Evolutionary conservation across 2,329 filamentous ascomycete genomes (phyloP), one percentile per base, ranked within the genome.

Genomic region (Penicillium sclerotigenum): DNA sequence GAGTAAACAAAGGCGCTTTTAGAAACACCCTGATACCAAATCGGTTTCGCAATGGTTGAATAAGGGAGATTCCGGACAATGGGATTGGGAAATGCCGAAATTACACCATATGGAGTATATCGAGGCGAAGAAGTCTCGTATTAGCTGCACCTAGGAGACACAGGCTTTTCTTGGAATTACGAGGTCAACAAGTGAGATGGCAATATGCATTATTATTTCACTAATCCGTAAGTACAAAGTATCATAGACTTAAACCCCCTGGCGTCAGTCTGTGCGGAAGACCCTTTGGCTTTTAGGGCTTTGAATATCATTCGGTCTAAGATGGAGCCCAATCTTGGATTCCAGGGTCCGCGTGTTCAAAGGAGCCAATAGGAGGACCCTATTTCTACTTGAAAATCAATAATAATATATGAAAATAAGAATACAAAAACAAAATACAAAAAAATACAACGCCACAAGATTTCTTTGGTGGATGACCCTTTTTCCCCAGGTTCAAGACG

Each of bases 301-400:
- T 51, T 13, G 16, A 22, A 33, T 29, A 2, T 31, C 59, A 62
- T 63, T 60, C 53, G 58, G 58, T 37, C 49, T 52, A 48, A 54
- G 57, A 56, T 41, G 59, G 54, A 52, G 52, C 57, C 61, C 57
- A 56, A 59, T 58, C 59, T 56, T 56, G 56, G 46, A 59, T 62
- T 20, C 59, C 52, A 64, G 56, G 43, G 54, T 56, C 56, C 54
- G 54, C 46, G 47, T 55, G 37, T 24, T 26, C 33, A 33, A 34
- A 34, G 14, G 14, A 26, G 14, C 63, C 63, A 65, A 64, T 65
- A 24, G 45, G 36, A 54, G 8, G 9, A 28, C 20, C 9, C 28
- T 37, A 41, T 46, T 49, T 49, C 13, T 2, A 40, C 34, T 34
- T 38, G 31, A 46, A 47, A 58, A 52, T 36, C 47, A 56, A 60